Base-by-base conservation (phyloP, 768 basidiomycete species). In the Termitomyces sp. region DNA sequence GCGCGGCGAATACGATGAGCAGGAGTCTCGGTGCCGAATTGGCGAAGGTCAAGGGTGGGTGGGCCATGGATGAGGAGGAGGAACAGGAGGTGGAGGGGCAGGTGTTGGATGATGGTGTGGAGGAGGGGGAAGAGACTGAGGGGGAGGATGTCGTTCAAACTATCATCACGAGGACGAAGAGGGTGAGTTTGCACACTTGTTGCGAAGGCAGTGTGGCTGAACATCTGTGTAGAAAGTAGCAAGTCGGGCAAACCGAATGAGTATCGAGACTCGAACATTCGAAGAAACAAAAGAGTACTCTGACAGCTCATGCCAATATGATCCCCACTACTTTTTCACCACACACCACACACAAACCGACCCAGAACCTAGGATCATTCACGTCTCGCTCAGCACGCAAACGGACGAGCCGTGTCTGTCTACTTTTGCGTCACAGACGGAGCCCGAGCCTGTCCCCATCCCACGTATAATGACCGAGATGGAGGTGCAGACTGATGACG, bases 131-230 rank as follows among this genome's bases (percentile, higher is more conserved):
- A 18, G 78, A 78, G 42, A 82, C 83, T 3, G 88, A 87, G 54
- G 84, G 79, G 20, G 88, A 88, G 64, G 88, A 90, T 65, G 83
- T 89, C 41, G 83, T 90, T 58, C 87, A 94, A 70, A 94, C 92
- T 3, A 94, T 95, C 62, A 93, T 95, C 63, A 94, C 92, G 1
- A 77, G 90, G 58, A 88, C 84, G 66, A 90, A 88, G 72, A 78
- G 88, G 76, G 87, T 87, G 65, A 26, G 75, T 66, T 13, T 12
- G 24, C 10, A 60, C 46, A 42, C 59, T 64, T 36, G 64, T 46
- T 50, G 22, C 2, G 18, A 24, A 56, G 31, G 8, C 28, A 58
- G 52, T 55, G 54, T 55, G 54, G n/a, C 48, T 56, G 24, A 63
- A 60, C 4, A 46, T 49, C 9, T 59, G 53, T 10, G 20, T 68